A percentile compares a stretch with the other conserved stretches of the same genome.
These are phyloP conservation scores for Kwoniella pini DNA, from an alignment of 768 basidiomycete genomes.

Conservation along the genomic window DNA sequence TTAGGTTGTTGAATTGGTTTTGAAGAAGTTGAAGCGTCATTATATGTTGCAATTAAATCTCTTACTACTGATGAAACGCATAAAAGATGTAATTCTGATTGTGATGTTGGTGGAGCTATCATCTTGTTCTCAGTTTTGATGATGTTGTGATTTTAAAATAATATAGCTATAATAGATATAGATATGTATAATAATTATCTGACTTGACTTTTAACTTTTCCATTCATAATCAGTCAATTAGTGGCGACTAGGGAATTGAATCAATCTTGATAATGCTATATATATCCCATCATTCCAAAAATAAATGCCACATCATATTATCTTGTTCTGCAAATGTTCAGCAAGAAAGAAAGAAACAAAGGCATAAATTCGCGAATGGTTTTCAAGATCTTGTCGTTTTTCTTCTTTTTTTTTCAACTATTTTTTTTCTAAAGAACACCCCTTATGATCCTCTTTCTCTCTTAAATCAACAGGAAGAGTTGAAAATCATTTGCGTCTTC, in stretches of 20 bases:
- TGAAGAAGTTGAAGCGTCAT: constrained; percentile 33
- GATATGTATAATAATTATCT: too few relatives aligned
- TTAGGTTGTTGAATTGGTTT: constrained; percentile 67
- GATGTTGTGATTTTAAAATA: too few relatives aligned
- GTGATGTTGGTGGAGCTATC: constrained; percentile 60
- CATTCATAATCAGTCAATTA: not conserved
- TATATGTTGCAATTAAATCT: constrained; percentile 68
- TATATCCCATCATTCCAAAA: not conserved
- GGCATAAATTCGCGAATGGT: too few relatives aligned
- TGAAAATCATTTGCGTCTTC: constrained; percentile 35
- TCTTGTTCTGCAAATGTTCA: too few relatives aligned
- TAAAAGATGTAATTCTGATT: constrained; percentile 84
- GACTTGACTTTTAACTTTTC: too few relatives aligned
- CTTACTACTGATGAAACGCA: constrained; percentile 93
- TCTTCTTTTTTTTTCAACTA: constrained; percentile 24
- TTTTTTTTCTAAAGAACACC: constrained; percentile 28
- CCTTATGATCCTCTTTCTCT: constrained; percentile 34
- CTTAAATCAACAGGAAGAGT: constrained; percentile 21
- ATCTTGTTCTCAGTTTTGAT: too few relatives aligned
- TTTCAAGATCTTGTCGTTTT: constrained; percentile 7
- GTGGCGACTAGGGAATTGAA: not conserved
- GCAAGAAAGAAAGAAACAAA: too few relatives aligned
- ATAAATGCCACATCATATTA: constrained; percentile 10
- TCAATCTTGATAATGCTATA: not conserved
- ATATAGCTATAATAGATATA: too few relatives aligned